phyloP scores from a whole-genome alignment of 2,329 filamentous ascomycete species.

The Xylariales sp. region DNA sequence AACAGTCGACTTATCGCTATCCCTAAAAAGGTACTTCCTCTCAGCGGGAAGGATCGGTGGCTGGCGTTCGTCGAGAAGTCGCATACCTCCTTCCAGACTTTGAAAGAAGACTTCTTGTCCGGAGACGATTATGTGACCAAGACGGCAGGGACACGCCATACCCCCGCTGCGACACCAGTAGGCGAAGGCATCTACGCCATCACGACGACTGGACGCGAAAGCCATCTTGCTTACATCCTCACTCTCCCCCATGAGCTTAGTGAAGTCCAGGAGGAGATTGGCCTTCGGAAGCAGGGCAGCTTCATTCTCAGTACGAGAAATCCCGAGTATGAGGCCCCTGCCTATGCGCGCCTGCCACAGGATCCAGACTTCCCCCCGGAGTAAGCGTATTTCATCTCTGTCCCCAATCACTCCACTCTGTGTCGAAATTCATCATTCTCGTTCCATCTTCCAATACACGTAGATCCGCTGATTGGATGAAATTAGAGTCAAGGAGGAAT shows the following conservation, averaged over 20 bases:
- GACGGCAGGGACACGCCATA: constrained; percentile 64
- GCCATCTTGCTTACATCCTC: constrained; percentile 74
- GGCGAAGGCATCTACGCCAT: constrained; percentile 84
- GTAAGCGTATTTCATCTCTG: no score
- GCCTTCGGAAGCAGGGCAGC: constrained; percentile 65
- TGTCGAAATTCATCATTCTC: no score
- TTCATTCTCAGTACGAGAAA: constrained; percentile 81
- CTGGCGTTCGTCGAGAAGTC: constrained; percentile 81
- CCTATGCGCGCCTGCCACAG: constrained; percentile 57
- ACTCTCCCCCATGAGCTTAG: constrained; percentile 67
- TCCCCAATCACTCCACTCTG: no score
- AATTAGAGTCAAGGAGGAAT: constrained; percentile 70
- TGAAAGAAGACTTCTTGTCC: constrained; percentile 69
- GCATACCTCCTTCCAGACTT: constrained; percentile 56
- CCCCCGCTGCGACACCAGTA: constrained; percentile 66
- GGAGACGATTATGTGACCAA: constrained; percentile 69
- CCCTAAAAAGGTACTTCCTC: constrained; percentile 79
- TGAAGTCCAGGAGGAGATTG: constrained; percentile 70
- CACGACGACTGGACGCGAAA: constrained; percentile 64
- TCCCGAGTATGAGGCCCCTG: constrained; percentile 63
- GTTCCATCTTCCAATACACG: no score
- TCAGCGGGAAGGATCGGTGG: constrained; percentile 63
- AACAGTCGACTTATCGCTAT: constrained; percentile 71
- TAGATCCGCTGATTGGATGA: no score
- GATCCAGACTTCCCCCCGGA: constrained; percentile 66